Conservation (phyloP, 495 filamentous ascomycete species). For the Podospora anserina region DNA sequence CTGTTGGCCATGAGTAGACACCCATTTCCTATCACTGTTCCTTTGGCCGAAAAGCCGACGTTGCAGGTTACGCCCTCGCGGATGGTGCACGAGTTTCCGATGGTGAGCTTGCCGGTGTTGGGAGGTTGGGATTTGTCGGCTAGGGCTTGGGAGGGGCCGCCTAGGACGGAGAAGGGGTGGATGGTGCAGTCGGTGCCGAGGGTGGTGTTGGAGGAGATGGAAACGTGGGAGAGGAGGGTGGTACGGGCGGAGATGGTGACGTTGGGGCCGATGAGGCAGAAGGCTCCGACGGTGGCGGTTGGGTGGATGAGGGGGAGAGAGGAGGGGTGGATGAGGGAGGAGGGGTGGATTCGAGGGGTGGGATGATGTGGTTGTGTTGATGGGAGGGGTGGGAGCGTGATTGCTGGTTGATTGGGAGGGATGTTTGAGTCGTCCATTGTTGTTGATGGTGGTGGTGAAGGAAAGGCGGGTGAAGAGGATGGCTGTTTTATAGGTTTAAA, state of each 20-base stretch:
- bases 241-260: not conserved
- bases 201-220: not conserved
- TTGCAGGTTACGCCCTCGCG: not conserved
- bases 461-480: too few species aligned
- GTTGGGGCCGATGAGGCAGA: not conserved
- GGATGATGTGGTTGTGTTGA: too few species aligned
- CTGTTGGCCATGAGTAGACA: not conserved
- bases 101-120: not conserved
- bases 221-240: not conserved
- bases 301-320: not conserved
- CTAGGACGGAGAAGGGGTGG: constrained; percentile 5
- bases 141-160: constrained; percentile 2
- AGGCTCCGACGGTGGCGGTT: not conserved
- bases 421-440: not conserved
- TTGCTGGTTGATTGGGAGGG: not conserved
- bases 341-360: not conserved
- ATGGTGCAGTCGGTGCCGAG: constrained; percentile 1
- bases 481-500: too few species aligned
- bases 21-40: not conserved
- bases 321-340: not conserved
- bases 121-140: not conserved
- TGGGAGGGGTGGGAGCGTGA: not conserved
- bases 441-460: too few species aligned
- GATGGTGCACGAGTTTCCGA: constrained; percentile 1
- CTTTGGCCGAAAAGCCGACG: not conserved